phyloP scores from a whole-genome alignment of 306 rosid species.

The Vicia villosa region DNA sequence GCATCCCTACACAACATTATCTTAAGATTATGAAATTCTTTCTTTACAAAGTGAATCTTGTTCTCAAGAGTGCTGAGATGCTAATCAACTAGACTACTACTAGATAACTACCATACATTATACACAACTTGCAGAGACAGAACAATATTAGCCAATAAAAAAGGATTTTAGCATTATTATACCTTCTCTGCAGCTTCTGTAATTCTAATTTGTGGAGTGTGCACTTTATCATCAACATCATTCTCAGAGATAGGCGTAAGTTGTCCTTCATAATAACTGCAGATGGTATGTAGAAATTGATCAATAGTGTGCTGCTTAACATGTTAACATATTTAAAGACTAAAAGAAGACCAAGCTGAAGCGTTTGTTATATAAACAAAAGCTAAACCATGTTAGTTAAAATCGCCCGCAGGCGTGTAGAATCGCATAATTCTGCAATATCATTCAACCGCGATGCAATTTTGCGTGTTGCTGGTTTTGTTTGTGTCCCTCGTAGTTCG shows the following conservation, averaged over 20 bases:
- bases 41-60: neutral
- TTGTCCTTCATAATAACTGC: constrained; percentile 94
- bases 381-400: neutral
- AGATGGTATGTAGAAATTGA: constrained; percentile 23
- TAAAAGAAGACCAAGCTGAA: constrained; percentile 10
- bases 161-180: neutral
- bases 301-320: neutral
- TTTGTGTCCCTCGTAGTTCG: too few relatives aligned
- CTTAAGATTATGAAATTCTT: constrained; percentile 9
- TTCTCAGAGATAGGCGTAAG: constrained; percentile 76
- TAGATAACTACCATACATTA: neutral
- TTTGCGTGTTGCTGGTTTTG: neutral
- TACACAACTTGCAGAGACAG: neutral
- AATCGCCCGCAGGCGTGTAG: neutral
- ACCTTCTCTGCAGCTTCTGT: constrained; percentile 94
- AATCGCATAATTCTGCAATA: neutral
- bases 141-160: constrained; percentile 22
- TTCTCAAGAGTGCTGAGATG: neutral
- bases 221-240: constrained; percentile 56
- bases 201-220: constrained; percentile 53
- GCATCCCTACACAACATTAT: neutral
- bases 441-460: neutral
- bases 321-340: constrained; percentile 14
- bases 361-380: constrained; percentile 20
- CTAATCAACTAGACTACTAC: neutral